Percentiles rank a stretch among this genome's conserved stretches.
These are phyloP conservation scores for Tetragonia tetragonoides DNA, from an alignment of 148 eudicot genomes.

Conservation along the genomic window DNA sequence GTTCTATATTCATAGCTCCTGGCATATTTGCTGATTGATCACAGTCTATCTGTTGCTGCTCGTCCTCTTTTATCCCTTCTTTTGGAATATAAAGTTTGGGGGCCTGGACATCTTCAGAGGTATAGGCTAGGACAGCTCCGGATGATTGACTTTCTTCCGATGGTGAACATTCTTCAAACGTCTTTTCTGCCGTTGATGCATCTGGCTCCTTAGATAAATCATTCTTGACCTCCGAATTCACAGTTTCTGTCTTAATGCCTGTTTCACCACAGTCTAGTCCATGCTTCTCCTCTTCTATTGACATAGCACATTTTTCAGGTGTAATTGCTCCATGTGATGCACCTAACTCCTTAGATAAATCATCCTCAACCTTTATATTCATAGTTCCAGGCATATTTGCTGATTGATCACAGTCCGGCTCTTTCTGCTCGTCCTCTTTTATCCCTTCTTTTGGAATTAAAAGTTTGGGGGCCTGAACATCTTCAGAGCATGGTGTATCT, in stretches of 20 bases:
- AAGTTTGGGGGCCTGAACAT: slow-evolving; percentile 9
- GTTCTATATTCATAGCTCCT: background rate
- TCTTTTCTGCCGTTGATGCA: slow-evolving; percentile 10
- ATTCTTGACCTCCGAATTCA: background rate
- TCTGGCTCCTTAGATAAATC: slow-evolving; percentile 7
- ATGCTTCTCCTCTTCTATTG: too few relatives aligned
- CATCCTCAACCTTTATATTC: slow-evolving; percentile 2
- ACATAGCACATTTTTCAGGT: too few relatives aligned
- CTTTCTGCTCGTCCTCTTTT: slow-evolving; percentile 24
- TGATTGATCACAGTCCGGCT: background rate
- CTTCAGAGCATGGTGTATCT: background rate
- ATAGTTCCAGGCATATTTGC: background rate
- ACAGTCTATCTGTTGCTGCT: slow-evolving; percentile 4
- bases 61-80: slow-evolving; percentile 21
- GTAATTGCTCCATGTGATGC: slow-evolving; percentile 4
- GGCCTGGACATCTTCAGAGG: slow-evolving; percentile 17
- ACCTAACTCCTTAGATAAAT: slow-evolving; percentile 10
- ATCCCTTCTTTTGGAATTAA: slow-evolving; percentile 14
- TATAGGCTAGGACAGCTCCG: slow-evolving; percentile 16
- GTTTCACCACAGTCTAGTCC: too few relatives aligned
- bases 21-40: background rate
- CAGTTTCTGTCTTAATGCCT: too few relatives aligned
- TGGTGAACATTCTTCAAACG: slow-evolving; percentile 4
- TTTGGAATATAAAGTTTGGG: slow-evolving; percentile 1
- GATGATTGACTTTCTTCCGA: background rate